A percentile compares a stretch with the other conserved stretches of the same genome.
These are phyloP conservation scores for Ustilago crameri DNA, from an alignment of 1,284 basidiomycete genomes.

Conservation along the genomic window DNA sequence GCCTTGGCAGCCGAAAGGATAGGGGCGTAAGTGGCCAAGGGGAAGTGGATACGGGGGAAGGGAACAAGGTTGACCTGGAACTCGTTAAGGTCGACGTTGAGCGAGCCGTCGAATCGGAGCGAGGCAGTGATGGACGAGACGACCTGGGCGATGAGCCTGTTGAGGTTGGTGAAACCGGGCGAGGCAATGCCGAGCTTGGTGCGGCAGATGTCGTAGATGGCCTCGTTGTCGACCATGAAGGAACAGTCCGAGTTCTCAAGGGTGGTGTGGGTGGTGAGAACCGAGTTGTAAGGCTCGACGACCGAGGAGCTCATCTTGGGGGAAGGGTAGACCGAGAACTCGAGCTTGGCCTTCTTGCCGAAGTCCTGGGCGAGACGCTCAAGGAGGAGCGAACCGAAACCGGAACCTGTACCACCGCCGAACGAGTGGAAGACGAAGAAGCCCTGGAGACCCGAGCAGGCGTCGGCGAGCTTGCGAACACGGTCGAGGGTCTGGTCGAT, in stretches of 20 bases:
- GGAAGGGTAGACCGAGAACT: constrained; percentile 94
- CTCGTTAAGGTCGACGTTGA: constrained; percentile 98
- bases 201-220: constrained; percentile 99
- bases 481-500: constrained; percentile 89
- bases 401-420: constrained; percentile 98
- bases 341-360: constrained; percentile 99
- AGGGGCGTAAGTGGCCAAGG: constrained; percentile 93
- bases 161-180: constrained; percentile 93
- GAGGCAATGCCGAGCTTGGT: constrained; percentile 86
- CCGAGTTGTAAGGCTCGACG: constrained; percentile 99
- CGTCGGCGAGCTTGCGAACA: constrained; percentile 93
- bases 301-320: constrained; percentile 85
- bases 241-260: constrained; percentile 99
- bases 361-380: constrained; percentile 97
- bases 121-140: constrained; percentile 98
- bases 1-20: constrained; percentile 85
- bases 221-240: constrained; percentile 68
- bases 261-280: constrained; percentile 98
- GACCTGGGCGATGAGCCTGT: constrained; percentile 91
- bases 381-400: constrained; percentile 95
- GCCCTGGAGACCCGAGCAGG: constrained; percentile 96
- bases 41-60: constrained; percentile 90
- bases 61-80: constrained; percentile 98
- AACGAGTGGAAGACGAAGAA: constrained; percentile 99
- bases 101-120: constrained; percentile 94